Evolutionary conservation across 176 grass and related monocot genomes (phyloP), one percentile per base, ranked within the genome.

Genomic region (Aegilops bicornis): DNA sequence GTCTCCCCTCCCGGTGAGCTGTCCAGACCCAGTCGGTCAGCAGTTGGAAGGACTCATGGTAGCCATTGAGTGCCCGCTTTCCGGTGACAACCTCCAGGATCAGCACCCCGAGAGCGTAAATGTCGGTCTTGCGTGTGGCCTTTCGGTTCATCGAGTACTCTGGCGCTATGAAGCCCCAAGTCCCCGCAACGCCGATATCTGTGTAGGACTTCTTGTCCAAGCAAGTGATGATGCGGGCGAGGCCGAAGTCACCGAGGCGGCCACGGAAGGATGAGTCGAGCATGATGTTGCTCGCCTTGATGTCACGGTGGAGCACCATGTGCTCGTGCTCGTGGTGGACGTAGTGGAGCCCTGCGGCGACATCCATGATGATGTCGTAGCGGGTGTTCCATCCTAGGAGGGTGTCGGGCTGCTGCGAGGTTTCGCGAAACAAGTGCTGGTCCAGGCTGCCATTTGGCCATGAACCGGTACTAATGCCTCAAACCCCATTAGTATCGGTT

Each of bases 141-240:
- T 19, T 86, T 1, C n/a, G 32, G 36, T 16, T 61, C 4, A 71
- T 3, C 1, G 76, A 19, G 13, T 86, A 86, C 17, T 86, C 76
- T 0, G 76, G 84, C 0, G 84, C 76, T 4, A 86, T 86, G 84
- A 23, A 86, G 7, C 84, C 84, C 84, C 84, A 85, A 0, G 84
- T 85, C 43, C 74, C 74, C 0, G 60, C 84, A 1, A 78, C 43
- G 7, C 74, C 84, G 1, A 59, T 2, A 10, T 59, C 50, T 0
- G 74, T 40, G 32, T 39, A 36, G 15, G 84, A 85, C n/a, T 2
- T 78, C 74, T 36, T 54, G 10, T 85, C 15, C 1, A 69, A 1
- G 1, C n/a, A 2, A 19, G 42, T 35, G 8, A 86, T 76, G 7
- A 69, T 71, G 24, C 64, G 64, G 3, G 84, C 76, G 0, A 86